A percentile compares a stretch with the other conserved stretches of the same genome.
phyloP scores from a whole-genome alignment of 768 basidiomycete genomes.

The Mycena metata region DNA sequence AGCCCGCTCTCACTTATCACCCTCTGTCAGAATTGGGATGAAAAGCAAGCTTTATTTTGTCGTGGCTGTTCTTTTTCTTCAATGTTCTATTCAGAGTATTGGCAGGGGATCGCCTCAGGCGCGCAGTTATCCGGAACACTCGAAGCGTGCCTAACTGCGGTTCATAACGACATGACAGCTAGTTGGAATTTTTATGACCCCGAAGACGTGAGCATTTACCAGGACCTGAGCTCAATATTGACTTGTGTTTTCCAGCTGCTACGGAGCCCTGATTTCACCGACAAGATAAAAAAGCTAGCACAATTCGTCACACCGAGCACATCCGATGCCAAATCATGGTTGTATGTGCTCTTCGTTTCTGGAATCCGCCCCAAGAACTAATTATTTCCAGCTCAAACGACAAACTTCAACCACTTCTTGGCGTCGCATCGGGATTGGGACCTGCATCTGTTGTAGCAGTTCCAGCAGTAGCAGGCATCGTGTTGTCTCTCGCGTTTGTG shows the following conservation, averaged over 20 bases:
- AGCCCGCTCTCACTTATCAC: not conserved
- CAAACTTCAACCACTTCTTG: not conserved
- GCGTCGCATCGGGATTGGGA: no score
- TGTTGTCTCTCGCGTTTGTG: no score
- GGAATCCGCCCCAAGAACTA: not conserved
- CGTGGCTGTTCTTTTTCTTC: not conserved
- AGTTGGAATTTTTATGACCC: slow-evolving; percentile 4
- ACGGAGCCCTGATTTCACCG: not conserved
- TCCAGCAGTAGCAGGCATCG: no score
- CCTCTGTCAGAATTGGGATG: not conserved
- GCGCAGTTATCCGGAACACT: not conserved
- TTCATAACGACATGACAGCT: not conserved
- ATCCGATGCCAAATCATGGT: slow-evolving; percentile 2
- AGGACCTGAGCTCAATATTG: not conserved
- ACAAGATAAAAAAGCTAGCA: not conserved
- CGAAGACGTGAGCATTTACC: not conserved
- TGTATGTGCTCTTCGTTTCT: not conserved
- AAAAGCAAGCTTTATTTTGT: not conserved
- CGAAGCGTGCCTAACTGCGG: not conserved
- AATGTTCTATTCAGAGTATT: not conserved
- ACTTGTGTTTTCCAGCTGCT: not conserved
- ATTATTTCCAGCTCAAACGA: not conserved
- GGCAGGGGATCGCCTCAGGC: not conserved
- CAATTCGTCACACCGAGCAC: slow-evolving; percentile 5
- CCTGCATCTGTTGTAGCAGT: no score